Percentiles rank a stretch among this genome's conserved stretches.
Evolutionary conservation across 2,329 filamentous ascomycete species (phyloP).

Genomic region (Bisporella sp.): DNA sequence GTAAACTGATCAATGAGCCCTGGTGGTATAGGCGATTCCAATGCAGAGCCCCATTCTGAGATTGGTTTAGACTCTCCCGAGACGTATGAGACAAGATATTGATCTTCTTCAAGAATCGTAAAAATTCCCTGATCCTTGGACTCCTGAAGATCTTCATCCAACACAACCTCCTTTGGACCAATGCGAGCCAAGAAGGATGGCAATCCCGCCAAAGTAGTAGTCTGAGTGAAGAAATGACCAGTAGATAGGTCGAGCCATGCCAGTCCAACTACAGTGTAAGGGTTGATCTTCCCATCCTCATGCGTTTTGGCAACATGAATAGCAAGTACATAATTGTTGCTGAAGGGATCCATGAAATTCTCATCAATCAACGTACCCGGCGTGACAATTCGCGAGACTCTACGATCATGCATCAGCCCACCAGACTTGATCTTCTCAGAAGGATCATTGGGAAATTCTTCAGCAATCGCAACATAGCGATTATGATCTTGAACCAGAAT

Average conservation of each 20-base stretch:
- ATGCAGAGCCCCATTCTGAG: conserved; percentile 62
- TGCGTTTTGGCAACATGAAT: conserved; percentile 49
- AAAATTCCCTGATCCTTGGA: conserved; percentile 56
- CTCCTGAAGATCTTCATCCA: conserved; percentile 57
- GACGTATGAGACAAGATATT: conserved; percentile 70
- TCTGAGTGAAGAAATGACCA: conserved; percentile 86
- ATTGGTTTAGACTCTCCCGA: conserved; percentile 30
- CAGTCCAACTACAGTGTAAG: conserved; percentile 52
- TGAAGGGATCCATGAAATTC: conserved; percentile 89
- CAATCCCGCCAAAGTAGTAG: conserved; percentile 61
- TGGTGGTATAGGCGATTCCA: conserved; percentile 63
- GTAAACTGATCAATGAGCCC: conserved; percentile 52
- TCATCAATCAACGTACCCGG: conserved; percentile 96
- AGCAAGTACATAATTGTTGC: conserved; percentile 87
- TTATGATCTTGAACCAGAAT: conserved; percentile 85
- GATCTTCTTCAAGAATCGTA: conserved; percentile 65
- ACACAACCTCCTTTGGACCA: conserved; percentile 74
- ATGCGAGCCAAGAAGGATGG: conserved; percentile 79
- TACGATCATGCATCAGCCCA: conserved; percentile 76
- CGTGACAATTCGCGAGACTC: conserved; percentile 81
- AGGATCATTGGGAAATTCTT: conserved; percentile 76
- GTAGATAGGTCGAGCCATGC: conserved; percentile 96
- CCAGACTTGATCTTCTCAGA: conserved; percentile 66
- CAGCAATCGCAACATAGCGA: conserved; percentile 87
- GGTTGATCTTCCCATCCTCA: background rate